Conservation (phyloP, 2,329 filamentous ascomycete genomes). For the Cercospora citrullina region DNA sequence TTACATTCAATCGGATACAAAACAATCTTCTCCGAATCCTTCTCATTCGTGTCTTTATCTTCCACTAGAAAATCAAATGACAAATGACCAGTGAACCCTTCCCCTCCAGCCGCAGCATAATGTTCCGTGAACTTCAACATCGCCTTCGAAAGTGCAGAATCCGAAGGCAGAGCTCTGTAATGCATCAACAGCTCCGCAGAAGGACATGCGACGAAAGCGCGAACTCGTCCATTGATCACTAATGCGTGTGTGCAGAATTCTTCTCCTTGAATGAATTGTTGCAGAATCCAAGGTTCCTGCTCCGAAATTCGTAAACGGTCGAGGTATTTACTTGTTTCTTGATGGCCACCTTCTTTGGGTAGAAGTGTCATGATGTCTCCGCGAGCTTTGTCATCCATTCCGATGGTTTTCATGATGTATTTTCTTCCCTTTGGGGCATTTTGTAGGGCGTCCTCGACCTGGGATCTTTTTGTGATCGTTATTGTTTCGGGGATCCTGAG, state of each 20-base stretch:
- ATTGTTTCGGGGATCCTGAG: constrained; percentile 51
- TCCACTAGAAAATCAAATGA: constrained; percentile 70
- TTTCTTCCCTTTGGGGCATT: constrained; percentile 38
- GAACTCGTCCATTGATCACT: constrained; percentile 64
- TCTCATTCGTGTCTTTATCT: constrained; percentile 38
- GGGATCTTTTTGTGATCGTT: constrained; percentile 48
- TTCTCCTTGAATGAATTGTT: constrained; percentile 64
- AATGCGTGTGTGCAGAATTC: constrained; percentile 74
- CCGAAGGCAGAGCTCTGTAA: constrained; percentile 59
- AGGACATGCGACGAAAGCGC: constrained; percentile 66
- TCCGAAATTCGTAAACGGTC: constrained; percentile 56
- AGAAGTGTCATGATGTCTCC: constrained; percentile 63
- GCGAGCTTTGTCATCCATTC: constrained; percentile 60
- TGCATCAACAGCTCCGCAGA: constrained; percentile 65
- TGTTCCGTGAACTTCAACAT: constrained; percentile 66
- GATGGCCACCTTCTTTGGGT: constrained; percentile 52
- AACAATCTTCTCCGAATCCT: constrained; percentile 34
- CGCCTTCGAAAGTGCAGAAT: constrained; percentile 56
- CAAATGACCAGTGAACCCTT: constrained; percentile 66
- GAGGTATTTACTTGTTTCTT: constrained; percentile 58
- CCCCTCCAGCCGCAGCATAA: constrained; percentile 55
- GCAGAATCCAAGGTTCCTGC: constrained; percentile 63
- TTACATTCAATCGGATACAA: constrained; percentile 72
- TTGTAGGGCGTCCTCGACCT: constrained; percentile 12
- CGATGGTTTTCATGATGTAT: constrained; percentile 68